These are phyloP conservation scores for Moricandia moricandioides DNA, from an alignment of 345 rosid genomes.

Conservation along the genomic window DNA sequence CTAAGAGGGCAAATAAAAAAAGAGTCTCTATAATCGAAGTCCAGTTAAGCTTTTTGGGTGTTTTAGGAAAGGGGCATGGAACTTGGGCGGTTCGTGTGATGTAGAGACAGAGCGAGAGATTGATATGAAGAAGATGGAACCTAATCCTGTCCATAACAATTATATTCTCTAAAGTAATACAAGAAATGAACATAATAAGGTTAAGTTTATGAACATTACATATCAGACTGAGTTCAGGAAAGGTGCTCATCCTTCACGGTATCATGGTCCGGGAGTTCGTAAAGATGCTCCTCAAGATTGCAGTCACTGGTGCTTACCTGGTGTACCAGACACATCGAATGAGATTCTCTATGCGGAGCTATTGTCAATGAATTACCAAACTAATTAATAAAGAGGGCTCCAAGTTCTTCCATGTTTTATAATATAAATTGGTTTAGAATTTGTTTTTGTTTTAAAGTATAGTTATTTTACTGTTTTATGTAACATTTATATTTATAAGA, in stretches of 20 bases:
- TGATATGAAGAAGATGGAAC: constrained; percentile 40
- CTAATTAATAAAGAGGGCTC: not conserved
- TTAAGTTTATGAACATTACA: constrained; percentile 67
- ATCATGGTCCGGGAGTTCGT: constrained; percentile 69
- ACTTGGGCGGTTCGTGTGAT: constrained; percentile 65
- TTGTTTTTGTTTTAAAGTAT: no score
- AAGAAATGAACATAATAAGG: constrained; percentile 48
- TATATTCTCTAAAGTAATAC: constrained; percentile 48
- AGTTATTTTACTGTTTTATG: no score
- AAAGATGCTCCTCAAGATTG: constrained; percentile 74
- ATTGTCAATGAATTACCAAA: constrained; percentile 47
- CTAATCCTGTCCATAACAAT: constrained; percentile 55
- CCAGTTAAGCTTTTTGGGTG: constrained; percentile 9
- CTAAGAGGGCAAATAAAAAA: not conserved
- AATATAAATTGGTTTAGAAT: no score
- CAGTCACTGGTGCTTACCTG: constrained; percentile 95
- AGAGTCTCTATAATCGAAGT: not conserved
- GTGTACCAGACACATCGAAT: constrained; percentile 86
- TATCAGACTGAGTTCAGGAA: constrained; percentile 61
- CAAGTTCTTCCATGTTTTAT: not conserved
- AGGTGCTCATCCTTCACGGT: constrained; percentile 70
- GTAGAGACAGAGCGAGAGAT: constrained; percentile 52
- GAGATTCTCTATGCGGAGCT: constrained; percentile 69
- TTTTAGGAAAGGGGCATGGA: constrained; percentile 71
- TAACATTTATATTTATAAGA: no score